These are phyloP conservation scores for Ceratobasidium papillatum DNA, from an alignment of 1,284 basidiomycete species.

Conservation along the genomic window DNA sequence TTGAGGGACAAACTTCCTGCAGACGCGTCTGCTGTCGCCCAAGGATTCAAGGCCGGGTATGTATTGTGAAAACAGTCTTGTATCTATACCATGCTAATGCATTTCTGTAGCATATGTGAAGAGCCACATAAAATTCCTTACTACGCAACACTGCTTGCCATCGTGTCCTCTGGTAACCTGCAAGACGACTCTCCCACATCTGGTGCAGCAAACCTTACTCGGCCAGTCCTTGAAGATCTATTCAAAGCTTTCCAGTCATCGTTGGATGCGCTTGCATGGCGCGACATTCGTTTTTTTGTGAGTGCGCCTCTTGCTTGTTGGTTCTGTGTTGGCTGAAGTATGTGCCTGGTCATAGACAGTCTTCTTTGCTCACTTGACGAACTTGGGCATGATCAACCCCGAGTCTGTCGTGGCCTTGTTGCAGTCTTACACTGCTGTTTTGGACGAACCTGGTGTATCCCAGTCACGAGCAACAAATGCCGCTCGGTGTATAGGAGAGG, in stretches of 20 bases:
- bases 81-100: constrained; percentile 23
- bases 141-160: constrained; percentile 84
- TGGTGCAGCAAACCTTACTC: constrained; percentile 59
- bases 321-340: not conserved
- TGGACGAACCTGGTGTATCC: constrained; percentile 91
- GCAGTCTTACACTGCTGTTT: constrained; percentile 81
- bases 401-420: constrained; percentile 81
- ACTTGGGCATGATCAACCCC: constrained; percentile 75
- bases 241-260: constrained; percentile 87
- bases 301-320: constrained; percentile 51
- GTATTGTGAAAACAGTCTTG: constrained; percentile 45
- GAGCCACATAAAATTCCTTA: constrained; percentile 92
- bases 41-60: constrained; percentile 79
- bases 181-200: constrained; percentile 41
- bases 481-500: constrained; percentile 86
- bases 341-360: constrained; percentile 66
- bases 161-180: constrained; percentile 61
- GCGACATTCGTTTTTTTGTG: constrained; percentile 85
- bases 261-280: constrained; percentile 87
- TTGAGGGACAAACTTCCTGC: constrained; percentile 43
- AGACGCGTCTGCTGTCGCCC: constrained; percentile 60
- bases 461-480: constrained; percentile 86
- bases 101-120: constrained; percentile 72
- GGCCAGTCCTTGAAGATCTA: constrained; percentile 85
- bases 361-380: constrained; percentile 87